These are phyloP conservation scores for Vanilla planifolia DNA, from an alignment of 106 monocot genomes.

Conservation along the genomic window DNA sequence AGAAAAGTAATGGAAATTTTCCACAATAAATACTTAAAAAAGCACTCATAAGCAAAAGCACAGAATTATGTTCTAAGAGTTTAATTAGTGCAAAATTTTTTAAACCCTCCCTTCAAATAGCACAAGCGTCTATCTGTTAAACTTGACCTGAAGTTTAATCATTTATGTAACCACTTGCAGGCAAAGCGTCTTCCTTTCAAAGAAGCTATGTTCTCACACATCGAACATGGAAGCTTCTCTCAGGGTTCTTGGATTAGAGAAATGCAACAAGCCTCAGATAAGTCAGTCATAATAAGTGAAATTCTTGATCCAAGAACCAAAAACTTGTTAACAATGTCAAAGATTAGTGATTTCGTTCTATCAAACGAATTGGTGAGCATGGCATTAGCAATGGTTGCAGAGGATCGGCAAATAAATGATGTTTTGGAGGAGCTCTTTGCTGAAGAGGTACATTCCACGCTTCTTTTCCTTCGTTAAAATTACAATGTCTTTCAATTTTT, in stretches of 20 bases:
- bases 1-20: too few relatives aligned
- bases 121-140: too few relatives aligned
- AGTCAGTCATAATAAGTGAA: slow-evolving; percentile 60
- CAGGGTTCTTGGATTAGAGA: slow-evolving; percentile 64
- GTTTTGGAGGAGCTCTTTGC: slow-evolving; percentile 65
- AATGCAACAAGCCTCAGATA: slow-evolving; percentile 67
- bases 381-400: slow-evolving; percentile 74
- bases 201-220: slow-evolving; percentile 25
- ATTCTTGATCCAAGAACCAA: slow-evolving; percentile 63
- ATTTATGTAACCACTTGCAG: slow-evolving; percentile 22
- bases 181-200: slow-evolving; percentile 50
- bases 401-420: slow-evolving; percentile 67
- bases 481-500: too few relatives aligned
- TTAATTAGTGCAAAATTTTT: too few relatives aligned
- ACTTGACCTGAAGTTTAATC: too few relatives aligned
- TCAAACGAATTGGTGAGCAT: slow-evolving; percentile 72
- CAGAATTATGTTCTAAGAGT: too few relatives aligned
- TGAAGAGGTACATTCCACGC: slow-evolving; percentile 53
- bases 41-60: too few relatives aligned
- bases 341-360: slow-evolving; percentile 60
- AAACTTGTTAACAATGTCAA: slow-evolving; percentile 57
- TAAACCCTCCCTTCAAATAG: too few relatives aligned
- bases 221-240: slow-evolving; percentile 32
- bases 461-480: too few relatives aligned
- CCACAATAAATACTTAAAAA: too few relatives aligned